A percentile compares a stretch with the other conserved stretches of the same genome.
These are phyloP conservation scores for Colletotrichum destructivum DNA, from an alignment of 2,329 filamentous ascomycete genomes.

Conservation along the genomic window DNA sequence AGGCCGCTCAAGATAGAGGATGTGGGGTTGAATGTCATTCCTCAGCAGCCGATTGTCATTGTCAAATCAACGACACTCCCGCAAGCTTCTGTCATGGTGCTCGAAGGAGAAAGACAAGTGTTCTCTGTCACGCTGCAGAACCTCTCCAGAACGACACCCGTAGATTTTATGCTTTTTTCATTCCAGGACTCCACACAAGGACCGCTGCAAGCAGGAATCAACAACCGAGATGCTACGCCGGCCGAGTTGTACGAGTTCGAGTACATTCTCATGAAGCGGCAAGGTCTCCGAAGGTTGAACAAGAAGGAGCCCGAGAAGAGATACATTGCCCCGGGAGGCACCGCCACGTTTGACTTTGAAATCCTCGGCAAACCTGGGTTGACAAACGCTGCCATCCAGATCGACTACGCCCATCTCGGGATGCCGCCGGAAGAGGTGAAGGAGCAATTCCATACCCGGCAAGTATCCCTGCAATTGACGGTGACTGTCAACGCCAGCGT, in stretches of 20 bases:
- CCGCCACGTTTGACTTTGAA: conserved; percentile 84
- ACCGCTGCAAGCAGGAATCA: conserved; percentile 81
- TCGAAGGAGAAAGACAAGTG: conserved; percentile 87
- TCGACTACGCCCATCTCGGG: conserved; percentile 90
- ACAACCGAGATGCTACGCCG: conserved; percentile 82
- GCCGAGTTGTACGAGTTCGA: conserved; percentile 91
- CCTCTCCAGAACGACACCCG: conserved; percentile 76
- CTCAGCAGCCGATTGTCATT: conserved; percentile 81
- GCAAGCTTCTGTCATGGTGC: conserved; percentile 90
- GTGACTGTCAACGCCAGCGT: conserved; percentile 94
- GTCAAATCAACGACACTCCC: conserved; percentile 84
- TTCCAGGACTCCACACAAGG: conserved; percentile 91
- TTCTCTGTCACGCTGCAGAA: conserved; percentile 90
- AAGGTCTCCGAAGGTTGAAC: conserved; percentile 71
- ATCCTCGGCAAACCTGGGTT: conserved; percentile 89
- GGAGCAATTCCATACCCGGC: conserved; percentile 86
- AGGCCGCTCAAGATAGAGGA: conserved; percentile 63
- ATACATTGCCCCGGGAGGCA: conserved; percentile 77
- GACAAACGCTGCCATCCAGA: conserved; percentile 82
- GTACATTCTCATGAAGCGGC: conserved; percentile 81
- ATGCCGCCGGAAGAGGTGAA: conserved; percentile 76
- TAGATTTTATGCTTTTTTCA: conserved; percentile 88
- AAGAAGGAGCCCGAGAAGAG: conserved; percentile 66
- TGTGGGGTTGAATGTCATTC: conserved; percentile 81
- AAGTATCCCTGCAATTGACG: conserved; percentile 84